Evolutionary conservation across 352 stramenopile genomes (phyloP), one percentile per base, ranked within the genome.

Genomic region (Pythium myriotylum): DNA sequence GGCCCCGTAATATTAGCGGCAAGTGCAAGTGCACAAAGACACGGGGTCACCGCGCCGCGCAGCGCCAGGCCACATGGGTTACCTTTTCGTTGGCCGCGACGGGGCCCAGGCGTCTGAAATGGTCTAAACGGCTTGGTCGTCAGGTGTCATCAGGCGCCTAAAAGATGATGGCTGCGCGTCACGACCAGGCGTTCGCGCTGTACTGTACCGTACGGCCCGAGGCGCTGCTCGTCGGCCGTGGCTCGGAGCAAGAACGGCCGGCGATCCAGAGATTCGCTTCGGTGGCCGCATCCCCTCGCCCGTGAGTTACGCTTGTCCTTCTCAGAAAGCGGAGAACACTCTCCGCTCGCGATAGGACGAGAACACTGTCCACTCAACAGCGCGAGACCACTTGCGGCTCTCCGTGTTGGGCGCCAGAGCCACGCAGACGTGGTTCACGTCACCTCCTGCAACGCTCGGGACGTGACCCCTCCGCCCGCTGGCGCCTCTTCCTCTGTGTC

Each of bases 21-120:
- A 57, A 57, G 45, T 58, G 57, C 57, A 65, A 65, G 57, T 46
- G 40, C 14, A 39, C 48, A 65, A 46, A 65, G 57, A 65, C 33
- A 58, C 57, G 57, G n/a, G 24, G 45, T 32, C 54, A 22, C 14
- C 12, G 22, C 4, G 39, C 14, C 2, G 50, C 35, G 17, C 45
- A 52, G 29, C 29, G 29, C 54, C 54, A 47, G 42, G 32, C 32
- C 42, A 54, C 27, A 62, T 62, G 54, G 42, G 54, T 49, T 48
- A 47, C 50, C 26, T 47, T 26, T 17, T 57, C 19, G 14, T 23
- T 35, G 23, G 49, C 12, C 49, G 20, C 49, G 29, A 22, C 29
- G 45, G 32, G 32, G 19, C 19, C 40, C 40, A 47, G 39, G 14
- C 39, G 39, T 22, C 7, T 14, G 17, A 23, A 47, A 48, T 4